Evolutionary conservation across 2,329 filamentous ascomycete genomes (phyloP).

Genomic region (Pseudohalonectria lignicola): DNA sequence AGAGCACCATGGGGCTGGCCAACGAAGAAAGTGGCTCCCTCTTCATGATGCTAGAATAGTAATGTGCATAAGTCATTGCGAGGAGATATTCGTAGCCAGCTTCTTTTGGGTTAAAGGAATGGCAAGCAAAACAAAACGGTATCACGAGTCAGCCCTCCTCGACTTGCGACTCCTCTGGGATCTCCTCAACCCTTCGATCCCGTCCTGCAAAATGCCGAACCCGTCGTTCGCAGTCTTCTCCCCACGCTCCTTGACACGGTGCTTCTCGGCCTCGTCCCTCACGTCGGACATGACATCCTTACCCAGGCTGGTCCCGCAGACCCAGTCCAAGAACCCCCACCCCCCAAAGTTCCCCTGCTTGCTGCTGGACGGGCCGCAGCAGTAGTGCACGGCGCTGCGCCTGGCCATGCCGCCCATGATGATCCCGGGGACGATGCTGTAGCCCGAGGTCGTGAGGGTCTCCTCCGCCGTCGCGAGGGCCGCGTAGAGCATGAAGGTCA

Average conservation of each 20-base stretch:
- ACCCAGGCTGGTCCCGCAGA: constrained; percentile 42
- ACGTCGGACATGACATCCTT: constrained; percentile 42
- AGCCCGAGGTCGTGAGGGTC: constrained; percentile 56
- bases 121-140: too few relatives aligned
- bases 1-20: too few relatives aligned
- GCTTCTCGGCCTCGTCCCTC: constrained; percentile 45
- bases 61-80: too few relatives aligned
- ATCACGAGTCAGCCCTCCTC: neutral
- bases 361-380: constrained; percentile 26
- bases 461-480: constrained; percentile 55
- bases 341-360: constrained; percentile 46
- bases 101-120: too few relatives aligned
- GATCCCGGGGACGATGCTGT: constrained; percentile 45
- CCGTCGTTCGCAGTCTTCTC: constrained; percentile 20
- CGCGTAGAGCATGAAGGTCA: constrained; percentile 60
- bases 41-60: too few relatives aligned
- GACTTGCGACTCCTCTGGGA: constrained; percentile 16
- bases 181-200: constrained; percentile 18
- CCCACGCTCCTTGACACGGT: constrained; percentile 32
- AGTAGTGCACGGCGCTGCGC: constrained; percentile 20
- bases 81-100: too few relatives aligned
- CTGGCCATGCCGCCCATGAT: constrained; percentile 36
- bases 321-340: constrained; percentile 53
- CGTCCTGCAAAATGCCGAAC: constrained; percentile 19
- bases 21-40: too few relatives aligned